These are phyloP conservation scores for Penicillium sp. DNA, from an alignment of 2,329 filamentous ascomycete genomes.

Conservation along the genomic window DNA sequence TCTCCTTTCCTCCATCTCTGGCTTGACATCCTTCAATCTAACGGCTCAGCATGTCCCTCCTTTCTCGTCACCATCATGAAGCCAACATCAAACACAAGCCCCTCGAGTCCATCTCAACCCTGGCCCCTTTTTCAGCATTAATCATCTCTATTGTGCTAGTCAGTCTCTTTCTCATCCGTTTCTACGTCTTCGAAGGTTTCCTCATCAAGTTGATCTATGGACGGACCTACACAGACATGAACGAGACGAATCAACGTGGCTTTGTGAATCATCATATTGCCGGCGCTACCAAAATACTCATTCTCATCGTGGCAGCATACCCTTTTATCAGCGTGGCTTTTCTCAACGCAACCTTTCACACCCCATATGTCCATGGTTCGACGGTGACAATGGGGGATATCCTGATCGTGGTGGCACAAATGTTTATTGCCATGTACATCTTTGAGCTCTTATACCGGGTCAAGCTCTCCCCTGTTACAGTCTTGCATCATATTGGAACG, in stretches of 20 bases:
- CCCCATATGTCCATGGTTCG: slow-evolving; percentile 26
- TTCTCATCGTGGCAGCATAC: slow-evolving; percentile 39
- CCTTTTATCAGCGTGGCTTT: slow-evolving; percentile 41
- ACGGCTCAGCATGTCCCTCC: background rate
- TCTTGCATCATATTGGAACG: slow-evolving; percentile 40
- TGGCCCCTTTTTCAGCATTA: slow-evolving; percentile 23
- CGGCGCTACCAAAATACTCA: slow-evolving; percentile 38
- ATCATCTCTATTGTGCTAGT: slow-evolving; percentile 26
- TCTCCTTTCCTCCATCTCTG: background rate
- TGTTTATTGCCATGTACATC: slow-evolving; percentile 45
- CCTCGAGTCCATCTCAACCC: slow-evolving; percentile 20
- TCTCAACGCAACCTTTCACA: slow-evolving; percentile 28
- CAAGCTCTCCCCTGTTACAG: slow-evolving; percentile 39
- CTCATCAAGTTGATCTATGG: slow-evolving; percentile 35
- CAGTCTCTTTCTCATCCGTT: slow-evolving; percentile 38
- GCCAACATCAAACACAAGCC: background rate
- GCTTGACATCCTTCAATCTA: background rate
- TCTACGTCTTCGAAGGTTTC: slow-evolving; percentile 41
- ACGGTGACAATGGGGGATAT: slow-evolving; percentile 40
- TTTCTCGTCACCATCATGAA: background rate
- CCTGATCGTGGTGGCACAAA: slow-evolving; percentile 37
- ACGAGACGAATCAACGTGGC: slow-evolving; percentile 34
- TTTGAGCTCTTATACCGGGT: slow-evolving; percentile 44
- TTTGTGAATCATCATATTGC: slow-evolving; percentile 47
- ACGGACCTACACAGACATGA: slow-evolving; percentile 32